phyloP scores from a whole-genome alignment of 352 stramenopile species.

The Globisporangium canariense region DNA sequence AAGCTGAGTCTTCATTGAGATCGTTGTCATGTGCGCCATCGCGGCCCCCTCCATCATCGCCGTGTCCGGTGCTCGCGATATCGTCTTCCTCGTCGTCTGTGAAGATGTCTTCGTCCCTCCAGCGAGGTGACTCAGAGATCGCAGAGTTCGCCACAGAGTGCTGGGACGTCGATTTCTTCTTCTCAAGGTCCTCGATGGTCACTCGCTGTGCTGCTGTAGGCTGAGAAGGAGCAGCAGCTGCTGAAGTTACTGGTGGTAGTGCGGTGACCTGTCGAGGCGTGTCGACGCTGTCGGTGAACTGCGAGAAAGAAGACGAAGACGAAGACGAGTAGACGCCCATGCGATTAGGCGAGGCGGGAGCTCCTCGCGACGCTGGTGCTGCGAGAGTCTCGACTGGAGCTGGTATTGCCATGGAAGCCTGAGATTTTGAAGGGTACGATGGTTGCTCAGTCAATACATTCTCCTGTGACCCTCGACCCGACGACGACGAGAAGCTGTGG shows the following conservation, averaged over 20 bases:
- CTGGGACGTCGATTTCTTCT: neutral
- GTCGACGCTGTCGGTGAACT: conserved; percentile 5
- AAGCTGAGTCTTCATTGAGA: neutral
- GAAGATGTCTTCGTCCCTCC: conserved; percentile 32
- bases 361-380: neutral
- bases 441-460: neutral
- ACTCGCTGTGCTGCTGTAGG: neutral
- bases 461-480: conserved; percentile 7
- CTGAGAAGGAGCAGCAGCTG: neutral
- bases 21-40: neutral
- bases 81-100: conserved; percentile 20
- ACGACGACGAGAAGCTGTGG: neutral
- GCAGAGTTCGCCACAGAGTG: neutral
- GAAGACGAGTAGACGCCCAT: conserved; percentile 14
- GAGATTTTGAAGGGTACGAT: neutral
- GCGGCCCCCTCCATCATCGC: neutral
- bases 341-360: conserved; percentile 4
- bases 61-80: neutral
- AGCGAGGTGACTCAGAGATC: conserved; percentile 23
- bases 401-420: neutral
- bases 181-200: conserved; percentile 2
- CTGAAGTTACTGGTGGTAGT: neutral
- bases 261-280: neutral
- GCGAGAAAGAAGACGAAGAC: conserved; percentile 15
- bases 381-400: neutral